Percentiles rank a stretch among this genome's conserved stretches.
phyloP scores from a whole-genome alignment of 257 asterid genomes.

The Capsicum chinense region DNA sequence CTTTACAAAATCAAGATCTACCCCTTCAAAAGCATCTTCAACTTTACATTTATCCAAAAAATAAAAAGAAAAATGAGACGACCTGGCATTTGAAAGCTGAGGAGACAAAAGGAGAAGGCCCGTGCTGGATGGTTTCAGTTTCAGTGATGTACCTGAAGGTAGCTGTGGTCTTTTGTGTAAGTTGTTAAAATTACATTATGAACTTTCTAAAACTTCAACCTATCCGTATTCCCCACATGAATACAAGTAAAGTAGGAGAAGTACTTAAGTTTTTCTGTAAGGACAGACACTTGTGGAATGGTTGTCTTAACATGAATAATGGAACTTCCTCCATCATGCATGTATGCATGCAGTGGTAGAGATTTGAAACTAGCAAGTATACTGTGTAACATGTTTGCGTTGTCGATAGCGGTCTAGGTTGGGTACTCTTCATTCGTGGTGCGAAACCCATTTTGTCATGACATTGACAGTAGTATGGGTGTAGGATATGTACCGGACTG shows the following conservation, averaged over 20 bases:
- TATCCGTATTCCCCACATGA: neutral
- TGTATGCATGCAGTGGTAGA: neutral
- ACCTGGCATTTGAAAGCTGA: neutral
- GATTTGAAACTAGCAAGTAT: neutral
- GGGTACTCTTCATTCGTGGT: neutral
- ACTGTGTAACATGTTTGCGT: neutral
- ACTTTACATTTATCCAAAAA: too few relatives aligned
- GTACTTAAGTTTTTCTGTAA: neutral
- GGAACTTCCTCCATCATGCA: neutral
- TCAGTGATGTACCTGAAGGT: neutral
- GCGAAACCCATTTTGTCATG: neutral
- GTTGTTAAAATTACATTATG: neutral
- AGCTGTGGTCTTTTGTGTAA: neutral
- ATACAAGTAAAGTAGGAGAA: neutral
- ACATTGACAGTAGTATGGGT: neutral
- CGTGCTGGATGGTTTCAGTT: neutral
- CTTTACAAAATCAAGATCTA: too few relatives aligned
- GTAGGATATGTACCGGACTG: neutral
- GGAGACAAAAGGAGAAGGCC: neutral
- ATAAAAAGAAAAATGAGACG: neutral
- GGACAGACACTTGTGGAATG: constrained; percentile 13
- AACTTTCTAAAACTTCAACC: neutral
- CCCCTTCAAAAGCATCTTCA: too few relatives aligned
- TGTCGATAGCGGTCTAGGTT: neutral
- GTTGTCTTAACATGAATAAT: neutral